Evolutionary conservation across 768 basidiomycete species (phyloP).

Genomic region (Omphalotus guepiniiformis): DNA sequence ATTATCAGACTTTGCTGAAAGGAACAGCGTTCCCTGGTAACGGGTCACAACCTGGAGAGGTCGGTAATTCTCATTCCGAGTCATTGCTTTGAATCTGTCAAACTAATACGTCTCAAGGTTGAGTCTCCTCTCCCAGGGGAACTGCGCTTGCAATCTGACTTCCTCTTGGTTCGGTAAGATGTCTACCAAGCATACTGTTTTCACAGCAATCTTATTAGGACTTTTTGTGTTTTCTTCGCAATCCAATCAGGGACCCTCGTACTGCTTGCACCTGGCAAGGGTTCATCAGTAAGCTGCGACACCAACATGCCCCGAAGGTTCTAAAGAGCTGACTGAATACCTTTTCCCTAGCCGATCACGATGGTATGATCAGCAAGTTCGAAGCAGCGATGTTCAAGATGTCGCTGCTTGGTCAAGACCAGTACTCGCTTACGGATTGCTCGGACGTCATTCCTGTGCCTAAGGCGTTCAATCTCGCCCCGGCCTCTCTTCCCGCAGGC

Average conservation of each 20-base stretch:
- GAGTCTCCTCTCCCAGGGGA: constrained; percentile 16
- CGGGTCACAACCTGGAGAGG: background rate
- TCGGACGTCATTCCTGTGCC: constrained; percentile 37
- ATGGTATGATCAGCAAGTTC: constrained; percentile 31
- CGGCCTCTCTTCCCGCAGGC: constrained; percentile 29
- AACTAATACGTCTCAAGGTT: too few relatives aligned
- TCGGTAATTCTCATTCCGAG: too few relatives aligned
- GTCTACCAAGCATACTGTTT: background rate
- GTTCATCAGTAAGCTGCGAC: too few relatives aligned
- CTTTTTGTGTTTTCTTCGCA: too few relatives aligned
- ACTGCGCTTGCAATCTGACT: constrained; percentile 17
- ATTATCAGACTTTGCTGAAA: too few relatives aligned
- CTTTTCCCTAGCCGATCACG: too few relatives aligned
- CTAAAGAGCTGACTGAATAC: too few relatives aligned
- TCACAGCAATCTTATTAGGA: too few relatives aligned
- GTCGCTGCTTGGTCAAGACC: constrained; percentile 38
- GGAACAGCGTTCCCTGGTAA: constrained; percentile 39
- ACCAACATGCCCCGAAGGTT: too few relatives aligned
- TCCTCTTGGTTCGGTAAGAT: constrained; percentile 8
- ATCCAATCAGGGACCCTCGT: constrained; percentile 28
- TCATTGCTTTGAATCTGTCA: too few relatives aligned
- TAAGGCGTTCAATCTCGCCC: constrained; percentile 16
- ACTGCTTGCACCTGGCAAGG: constrained; percentile 48
- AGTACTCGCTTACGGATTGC: constrained; percentile 34
- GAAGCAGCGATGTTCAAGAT: constrained; percentile 41